These are phyloP conservation scores for Lasiosphaeriaceae sp. DNA, from an alignment of 495 filamentous ascomycete genomes.

Conservation along the genomic window DNA sequence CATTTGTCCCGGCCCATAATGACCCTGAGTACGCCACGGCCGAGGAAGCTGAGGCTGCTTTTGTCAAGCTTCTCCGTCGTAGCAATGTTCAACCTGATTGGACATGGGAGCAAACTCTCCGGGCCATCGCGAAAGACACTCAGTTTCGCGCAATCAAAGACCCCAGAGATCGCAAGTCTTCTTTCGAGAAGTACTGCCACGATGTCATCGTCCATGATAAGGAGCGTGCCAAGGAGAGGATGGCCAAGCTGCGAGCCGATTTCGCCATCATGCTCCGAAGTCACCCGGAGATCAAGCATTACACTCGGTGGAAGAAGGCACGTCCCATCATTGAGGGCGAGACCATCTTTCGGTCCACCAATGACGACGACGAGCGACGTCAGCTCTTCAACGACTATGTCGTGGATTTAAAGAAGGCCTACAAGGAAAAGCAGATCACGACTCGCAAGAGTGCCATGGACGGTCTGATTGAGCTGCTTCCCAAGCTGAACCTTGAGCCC, in stretches of 20 bases:
- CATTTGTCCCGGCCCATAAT: slow-evolving; percentile 58
- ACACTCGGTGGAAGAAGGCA: slow-evolving; percentile 96
- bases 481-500: slow-evolving; percentile 80
- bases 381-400: slow-evolving; percentile 96
- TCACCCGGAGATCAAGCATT: slow-evolving; percentile 96
- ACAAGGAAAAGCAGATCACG: slow-evolving; percentile 67
- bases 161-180: slow-evolving; percentile 83
- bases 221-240: slow-evolving; percentile 89
- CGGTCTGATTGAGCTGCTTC: slow-evolving; percentile 75
- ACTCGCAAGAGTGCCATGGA: slow-evolving; percentile 80
- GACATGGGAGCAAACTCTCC: slow-evolving; percentile 89
- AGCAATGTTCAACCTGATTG: slow-evolving; percentile 83
- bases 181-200: slow-evolving; percentile 92
- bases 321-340: slow-evolving; percentile 93
- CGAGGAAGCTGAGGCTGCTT: slow-evolving; percentile 93
- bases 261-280: slow-evolving; percentile 95
- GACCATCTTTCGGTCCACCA: slow-evolving; percentile 88
- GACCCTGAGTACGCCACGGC: slow-evolving; percentile 81
- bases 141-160: slow-evolving; percentile 94
- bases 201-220: slow-evolving; percentile 91
- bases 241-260: slow-evolving; percentile 87
- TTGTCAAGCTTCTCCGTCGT: slow-evolving; percentile 83
- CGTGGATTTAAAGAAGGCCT: slow-evolving; percentile 70
- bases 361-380: slow-evolving; percentile 82
- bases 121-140: slow-evolving; percentile 84